Conservation (phyloP, 1,139 yeast genomes). For the Taphrina confusa region DNA sequence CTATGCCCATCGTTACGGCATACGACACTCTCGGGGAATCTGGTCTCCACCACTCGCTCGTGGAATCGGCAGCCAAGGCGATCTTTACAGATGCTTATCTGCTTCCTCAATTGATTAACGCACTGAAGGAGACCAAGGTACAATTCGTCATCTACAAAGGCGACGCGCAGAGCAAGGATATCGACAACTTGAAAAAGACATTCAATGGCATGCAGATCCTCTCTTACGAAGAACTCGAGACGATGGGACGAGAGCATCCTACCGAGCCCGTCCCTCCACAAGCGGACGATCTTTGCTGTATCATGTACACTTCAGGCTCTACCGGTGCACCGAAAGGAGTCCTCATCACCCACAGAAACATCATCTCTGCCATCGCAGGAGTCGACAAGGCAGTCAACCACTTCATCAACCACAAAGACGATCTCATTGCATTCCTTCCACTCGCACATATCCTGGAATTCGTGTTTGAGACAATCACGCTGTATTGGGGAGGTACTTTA, state of each 20-base stretch:
- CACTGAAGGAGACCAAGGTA: slow-evolving; percentile 66
- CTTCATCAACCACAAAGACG: slow-evolving; percentile 57
- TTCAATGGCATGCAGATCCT: slow-evolving; percentile 76
- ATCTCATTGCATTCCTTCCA: slow-evolving; percentile 85
- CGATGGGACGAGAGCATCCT: slow-evolving; percentile 60
- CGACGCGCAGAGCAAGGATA: slow-evolving; percentile 62
- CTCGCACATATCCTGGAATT: slow-evolving; percentile 94
- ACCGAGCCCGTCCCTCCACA: slow-evolving; percentile 55
- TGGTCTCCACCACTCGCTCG: slow-evolving; percentile 83
- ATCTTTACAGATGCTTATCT: slow-evolving; percentile 81
- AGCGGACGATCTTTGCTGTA: slow-evolving; percentile 79
- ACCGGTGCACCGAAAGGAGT: slow-evolving; percentile 99
- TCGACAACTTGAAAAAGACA: slow-evolving; percentile 58
- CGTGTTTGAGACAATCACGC: slow-evolving; percentile 73
- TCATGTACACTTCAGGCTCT: slow-evolving; percentile 98
- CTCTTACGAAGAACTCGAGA: slow-evolving; percentile 65
- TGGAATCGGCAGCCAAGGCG: slow-evolving; percentile 74
- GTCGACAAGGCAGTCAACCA: slow-evolving; percentile 62
- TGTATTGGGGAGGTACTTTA: slow-evolving; percentile 86
- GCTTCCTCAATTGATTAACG: slow-evolving; percentile 65
- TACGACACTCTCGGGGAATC: slow-evolving; percentile 93
- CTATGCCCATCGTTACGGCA: slow-evolving; percentile 89
- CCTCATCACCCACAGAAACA: slow-evolving; percentile 72
- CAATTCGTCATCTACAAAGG: slow-evolving; percentile 74
- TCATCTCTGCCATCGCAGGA: slow-evolving; percentile 84